Percentiles rank a stretch among this genome's conserved stretches.
Evolutionary conservation across 164 flowering plant species (phyloP).

Genomic region (Piper longum): DNA sequence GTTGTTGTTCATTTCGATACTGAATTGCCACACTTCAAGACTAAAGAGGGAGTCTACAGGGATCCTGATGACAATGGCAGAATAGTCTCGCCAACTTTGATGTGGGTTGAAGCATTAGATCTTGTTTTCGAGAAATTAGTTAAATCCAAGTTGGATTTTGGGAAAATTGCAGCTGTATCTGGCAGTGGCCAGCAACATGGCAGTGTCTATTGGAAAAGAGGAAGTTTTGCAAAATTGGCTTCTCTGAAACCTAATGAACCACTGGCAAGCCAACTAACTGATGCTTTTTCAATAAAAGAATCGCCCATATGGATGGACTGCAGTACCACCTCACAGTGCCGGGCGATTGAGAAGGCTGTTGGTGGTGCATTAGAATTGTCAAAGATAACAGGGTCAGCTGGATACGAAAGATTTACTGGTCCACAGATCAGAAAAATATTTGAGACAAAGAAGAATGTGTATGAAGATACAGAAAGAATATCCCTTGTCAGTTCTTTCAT

Average conservation of each 20-base stretch:
- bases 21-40: slow-evolving; percentile 76
- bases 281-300: slow-evolving; percentile 60
- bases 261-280: slow-evolving; percentile 46
- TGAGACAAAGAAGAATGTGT: slow-evolving; percentile 51
- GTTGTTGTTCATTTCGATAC: slow-evolving; percentile 2
- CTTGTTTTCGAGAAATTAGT: slow-evolving; percentile 45
- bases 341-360: slow-evolving; percentile 64
- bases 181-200: slow-evolving; percentile 98
- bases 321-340: slow-evolving; percentile 82
- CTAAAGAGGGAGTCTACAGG: slow-evolving; percentile 79
- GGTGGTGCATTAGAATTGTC: slow-evolving; percentile 82
- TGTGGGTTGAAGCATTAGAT: slow-evolving; percentile 92
- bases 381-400: slow-evolving; percentile 74
- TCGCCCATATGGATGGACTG: slow-evolving; percentile 98
- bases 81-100: slow-evolving; percentile 75
- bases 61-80: slow-evolving; percentile 48
- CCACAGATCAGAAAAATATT: slow-evolving; percentile 50
- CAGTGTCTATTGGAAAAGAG: slow-evolving; percentile 88
- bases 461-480: slow-evolving; percentile 70
- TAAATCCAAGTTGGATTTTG: slow-evolving; percentile 45
- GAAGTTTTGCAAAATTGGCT: slow-evolving; percentile 32
- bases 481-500: slow-evolving; percentile 93
- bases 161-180: slow-evolving; percentile 55
- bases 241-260: slow-evolving; percentile 45
- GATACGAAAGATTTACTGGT: slow-evolving; percentile 73